These are phyloP conservation scores for Santalum album DNA, from an alignment of 164 flowering plant species.

Conservation along the genomic window DNA sequence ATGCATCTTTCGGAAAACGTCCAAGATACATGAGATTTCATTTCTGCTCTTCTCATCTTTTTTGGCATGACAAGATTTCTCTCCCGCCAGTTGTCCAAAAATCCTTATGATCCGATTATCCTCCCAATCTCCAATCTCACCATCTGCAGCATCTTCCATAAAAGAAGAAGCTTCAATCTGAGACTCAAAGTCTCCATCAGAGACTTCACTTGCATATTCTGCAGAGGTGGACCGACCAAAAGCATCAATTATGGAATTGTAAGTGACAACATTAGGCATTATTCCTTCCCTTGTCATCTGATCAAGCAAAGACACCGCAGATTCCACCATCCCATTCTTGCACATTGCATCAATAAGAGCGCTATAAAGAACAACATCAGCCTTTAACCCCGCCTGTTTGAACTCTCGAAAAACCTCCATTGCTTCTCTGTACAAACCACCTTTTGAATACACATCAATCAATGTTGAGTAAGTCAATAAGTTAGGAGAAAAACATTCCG, in stretches of 20 bases:
- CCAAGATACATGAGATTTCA: constrained; percentile 66
- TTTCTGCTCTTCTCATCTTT: constrained; percentile 29
- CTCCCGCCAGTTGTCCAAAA: constrained; percentile 59
- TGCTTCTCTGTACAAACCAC: constrained; percentile 76
- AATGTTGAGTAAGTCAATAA: constrained; percentile 83
- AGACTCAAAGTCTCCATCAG: constrained; percentile 14
- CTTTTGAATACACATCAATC: constrained; percentile 81
- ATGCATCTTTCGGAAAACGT: constrained; percentile 82
- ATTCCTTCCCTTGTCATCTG: constrained; percentile 92
- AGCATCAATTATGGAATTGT: constrained; percentile 93
- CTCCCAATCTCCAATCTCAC: constrained; percentile 13
- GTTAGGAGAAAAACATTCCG: constrained; percentile 43
- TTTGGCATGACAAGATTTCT: constrained; percentile 26
- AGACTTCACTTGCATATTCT: constrained; percentile 17
- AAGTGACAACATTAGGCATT: constrained; percentile 88
- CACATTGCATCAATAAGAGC: constrained; percentile 85
- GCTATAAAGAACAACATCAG: constrained; percentile 96
- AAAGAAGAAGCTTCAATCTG: constrained; percentile 17
- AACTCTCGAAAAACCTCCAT: constrained; percentile 73
- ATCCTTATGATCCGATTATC: constrained; percentile 42
- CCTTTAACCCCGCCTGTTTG: constrained; percentile 70
- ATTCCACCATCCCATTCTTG: constrained; percentile 80
- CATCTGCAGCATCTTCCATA: constrained; percentile 9
- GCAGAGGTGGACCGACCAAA: constrained; percentile 53
- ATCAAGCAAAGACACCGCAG: constrained; percentile 69